Conservation (phyloP, 1,284 basidiomycete species). For the Cryptococcus sp. region DNA sequence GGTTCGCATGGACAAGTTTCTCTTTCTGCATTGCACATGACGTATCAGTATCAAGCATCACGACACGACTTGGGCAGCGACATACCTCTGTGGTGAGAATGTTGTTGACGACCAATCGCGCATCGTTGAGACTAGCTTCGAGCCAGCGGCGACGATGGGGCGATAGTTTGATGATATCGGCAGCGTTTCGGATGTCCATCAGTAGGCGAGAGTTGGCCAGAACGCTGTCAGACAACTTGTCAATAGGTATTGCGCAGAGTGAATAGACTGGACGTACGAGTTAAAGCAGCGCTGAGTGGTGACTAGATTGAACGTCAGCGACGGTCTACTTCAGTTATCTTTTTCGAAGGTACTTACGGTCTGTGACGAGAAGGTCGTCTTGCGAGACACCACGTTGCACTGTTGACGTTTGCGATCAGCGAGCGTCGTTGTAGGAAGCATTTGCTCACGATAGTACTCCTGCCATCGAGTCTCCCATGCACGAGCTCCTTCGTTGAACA, state of each 20-base stretch:
- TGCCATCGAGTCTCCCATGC: constrained; percentile 26
- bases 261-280: constrained; percentile 13
- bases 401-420: constrained; percentile 1
- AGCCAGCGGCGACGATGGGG: constrained; percentile 11
- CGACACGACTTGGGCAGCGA: too few species aligned
- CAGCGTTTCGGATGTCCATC: constrained; percentile 5
- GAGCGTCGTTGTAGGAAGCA: neutral
- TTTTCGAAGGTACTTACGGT: constrained; percentile 16
- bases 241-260: neutral
- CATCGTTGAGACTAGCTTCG: constrained; percentile 10
- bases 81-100: constrained; percentile 13
- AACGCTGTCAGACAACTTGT: neutral
- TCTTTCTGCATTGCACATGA: constrained; percentile 3
- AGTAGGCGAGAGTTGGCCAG: constrained; percentile 17
- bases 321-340: neutral
- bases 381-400: constrained; percentile 15
- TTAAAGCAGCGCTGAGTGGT: constrained; percentile 16
- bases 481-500: constrained; percentile 21
- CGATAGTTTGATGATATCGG: constrained; percentile 8
- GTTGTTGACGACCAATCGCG: constrained; percentile 4
- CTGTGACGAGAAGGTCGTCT: constrained; percentile 29
- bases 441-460: constrained; percentile 20
- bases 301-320: neutral
- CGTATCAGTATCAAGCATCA: neutral
- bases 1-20: constrained; percentile 18